Evolutionary conservation across 495 filamentous ascomycete species (phyloP), one percentile per base, ranked within the genome.

Genomic region (Hypoxylon fragiforme): DNA sequence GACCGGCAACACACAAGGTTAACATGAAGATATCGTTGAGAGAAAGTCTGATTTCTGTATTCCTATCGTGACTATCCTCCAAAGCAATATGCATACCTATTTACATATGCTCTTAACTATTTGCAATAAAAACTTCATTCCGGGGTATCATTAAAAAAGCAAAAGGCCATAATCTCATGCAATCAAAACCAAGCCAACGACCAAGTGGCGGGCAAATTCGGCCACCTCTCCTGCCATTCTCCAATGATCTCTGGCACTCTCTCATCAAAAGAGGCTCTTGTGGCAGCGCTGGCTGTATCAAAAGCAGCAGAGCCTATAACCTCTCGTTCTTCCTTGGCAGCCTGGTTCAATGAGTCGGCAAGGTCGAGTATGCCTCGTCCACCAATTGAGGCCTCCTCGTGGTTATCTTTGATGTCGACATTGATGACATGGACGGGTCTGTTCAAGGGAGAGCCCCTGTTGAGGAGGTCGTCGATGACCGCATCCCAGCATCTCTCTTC

Each of bases 401-500:
- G 92, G 63, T 97, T 99, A 73, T 99, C 95, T 69, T 87, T 92
- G 66, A 99, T 97, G 69, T 97, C 94, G 41, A 99, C 86, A 65
- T 97, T 97, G 74, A 99, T 91, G 49, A 99, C 87, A 67, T 99
- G 94, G 7, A 99, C 92, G 0, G 92, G 91, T 7, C 89, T 78
- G 71, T 97, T 97, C 18, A 97, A 77, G 4, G 84, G 81, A 0
- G 85, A 82, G 8, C 91, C 92, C 54, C 95, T 82, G 55, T 84
- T 89, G 34, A 92, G 81, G 41, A 99, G 75, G 66, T 99, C 91
- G 57, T 99, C 95, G 5, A 99, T 81, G 35, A 99, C 94, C 28
- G 95, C 92, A 73, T 99, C 95, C 90, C 94, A 99, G 69, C 95
- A 99, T 37, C 92, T 80, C 70, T 99, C 95, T 68, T 99, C 95